phyloP scores from a whole-genome alignment of 306 rosid genomes.

The Lathyrus sativus region DNA sequence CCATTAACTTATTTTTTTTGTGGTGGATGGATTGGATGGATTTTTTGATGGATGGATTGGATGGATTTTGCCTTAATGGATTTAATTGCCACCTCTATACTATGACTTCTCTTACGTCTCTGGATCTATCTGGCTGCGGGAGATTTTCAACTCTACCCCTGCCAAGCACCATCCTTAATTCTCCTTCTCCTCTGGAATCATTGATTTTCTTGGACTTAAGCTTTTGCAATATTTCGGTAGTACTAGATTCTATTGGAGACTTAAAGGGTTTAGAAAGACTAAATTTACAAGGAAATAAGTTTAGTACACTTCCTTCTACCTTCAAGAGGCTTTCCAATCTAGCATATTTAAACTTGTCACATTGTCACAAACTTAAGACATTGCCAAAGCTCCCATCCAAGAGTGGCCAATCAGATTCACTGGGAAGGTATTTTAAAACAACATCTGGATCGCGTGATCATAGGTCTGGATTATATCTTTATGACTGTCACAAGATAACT shows the following conservation, averaged over 20 bases:
- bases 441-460: neutral
- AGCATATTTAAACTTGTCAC: neutral
- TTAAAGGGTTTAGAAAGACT: neutral
- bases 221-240: neutral
- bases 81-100: too few relatives aligned
- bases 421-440: neutral
- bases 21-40: too few relatives aligned
- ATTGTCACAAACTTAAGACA: neutral
- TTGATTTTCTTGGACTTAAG: neutral
- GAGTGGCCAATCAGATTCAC: neutral
- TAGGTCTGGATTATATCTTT: conserved; percentile 12
- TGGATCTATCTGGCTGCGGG: neutral
- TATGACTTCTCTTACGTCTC: neutral
- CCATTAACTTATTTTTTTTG: too few relatives aligned
- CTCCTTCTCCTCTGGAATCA: neutral
- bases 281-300: neutral
- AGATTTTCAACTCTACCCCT: neutral
- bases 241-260: neutral
- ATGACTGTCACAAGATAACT: neutral
- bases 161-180: too few relatives aligned
- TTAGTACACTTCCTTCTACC: too few relatives aligned
- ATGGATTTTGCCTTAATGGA: too few relatives aligned
- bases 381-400: neutral
- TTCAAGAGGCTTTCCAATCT: neutral
- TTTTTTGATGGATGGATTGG: too few relatives aligned